Base-by-base conservation (phyloP, 176 grass and related monocot genomes). In the Pontederia crassipes region DNA sequence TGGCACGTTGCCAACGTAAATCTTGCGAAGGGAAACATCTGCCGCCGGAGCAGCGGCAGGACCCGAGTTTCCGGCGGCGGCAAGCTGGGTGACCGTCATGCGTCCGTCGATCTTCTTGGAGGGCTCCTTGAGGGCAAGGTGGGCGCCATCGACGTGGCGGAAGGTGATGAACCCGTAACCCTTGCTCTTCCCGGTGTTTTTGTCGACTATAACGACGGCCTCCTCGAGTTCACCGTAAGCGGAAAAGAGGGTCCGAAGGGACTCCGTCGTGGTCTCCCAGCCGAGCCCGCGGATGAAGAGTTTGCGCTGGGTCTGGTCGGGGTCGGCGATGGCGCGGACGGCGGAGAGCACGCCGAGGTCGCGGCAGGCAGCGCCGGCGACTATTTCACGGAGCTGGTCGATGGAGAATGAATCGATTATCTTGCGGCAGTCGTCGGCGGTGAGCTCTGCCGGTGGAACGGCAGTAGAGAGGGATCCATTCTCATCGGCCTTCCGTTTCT, bases 31-130 rank as follows among this genome's bases (percentile, higher is more conserved):
- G 11, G 88, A 78, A 28, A 98, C 78, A 40, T 98, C 94, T 11
- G 73, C 65, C 0, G 58, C 26, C 5, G 79, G 65, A 1, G 75
- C 72, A 1, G 80, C 81, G 24, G 73, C 77, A 0, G 7, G 17
- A 7, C 87, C 92, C 0, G 87, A 72, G 12, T 72, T 64, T 14
- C 93, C 93, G 9, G 93, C 84, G 4, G 87, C 78, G 0, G 93
- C 93, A 28, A 98, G 93, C 58, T 98, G 93, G 13, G 87, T 90
- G 12, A 98, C 93, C 8, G 93, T 83, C 68, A 98, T 85, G 35
- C 87, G 83, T 15, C 81, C 93, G 46, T 98, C 93, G 26, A 98
- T 98, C 79, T 98, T 98, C 81, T 98, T 98, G 2, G 93, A 98
- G 0, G 93, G 93, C 61, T 98, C 93, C 68, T 83, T 98, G 16